Evolutionary conservation across 306 rosid species (phyloP).

Genomic region (Pterocarpus macrocarpus): DNA sequence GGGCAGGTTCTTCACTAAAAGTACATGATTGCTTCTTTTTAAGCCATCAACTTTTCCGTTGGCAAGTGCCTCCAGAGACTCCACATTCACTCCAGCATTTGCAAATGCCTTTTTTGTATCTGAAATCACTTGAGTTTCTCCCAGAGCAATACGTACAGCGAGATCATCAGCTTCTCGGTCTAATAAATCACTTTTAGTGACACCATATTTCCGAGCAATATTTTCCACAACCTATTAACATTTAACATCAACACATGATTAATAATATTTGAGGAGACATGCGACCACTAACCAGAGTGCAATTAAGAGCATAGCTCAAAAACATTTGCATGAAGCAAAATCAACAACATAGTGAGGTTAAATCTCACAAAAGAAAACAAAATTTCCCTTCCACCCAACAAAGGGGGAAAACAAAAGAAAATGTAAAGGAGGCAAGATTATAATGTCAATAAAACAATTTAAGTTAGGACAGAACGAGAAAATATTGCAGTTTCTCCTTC

Average conservation of each 20-base stretch:
- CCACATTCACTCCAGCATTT: slow-evolving; percentile 89
- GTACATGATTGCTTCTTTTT: slow-evolving; percentile 91
- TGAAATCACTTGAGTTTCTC: slow-evolving; percentile 90
- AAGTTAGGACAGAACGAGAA: slow-evolving; percentile 2
- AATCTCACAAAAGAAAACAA: slow-evolving; percentile 22
- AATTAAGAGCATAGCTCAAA: slow-evolving; percentile 14
- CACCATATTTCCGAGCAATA: slow-evolving; percentile 81
- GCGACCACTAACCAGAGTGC: slow-evolving; percentile 33
- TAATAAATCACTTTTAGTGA: slow-evolving; percentile 82
- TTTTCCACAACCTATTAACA: slow-evolving; percentile 78
- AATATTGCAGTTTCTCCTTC: slow-evolving; percentile 8
- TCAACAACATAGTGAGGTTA: not conserved
- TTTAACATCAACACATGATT: slow-evolving; percentile 34
- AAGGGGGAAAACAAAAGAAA: not conserved
- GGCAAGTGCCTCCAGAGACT: slow-evolving; percentile 75
- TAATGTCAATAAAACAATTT: not conserved
- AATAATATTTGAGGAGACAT: slow-evolving; percentile 17
- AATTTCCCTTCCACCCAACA: not conserved
- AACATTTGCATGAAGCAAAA: slow-evolving; percentile 39
- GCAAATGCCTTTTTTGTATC: slow-evolving; percentile 81
- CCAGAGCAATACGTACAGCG: slow-evolving; percentile 87
- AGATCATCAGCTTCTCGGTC: slow-evolving; percentile 88
- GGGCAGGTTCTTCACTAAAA: slow-evolving; percentile 92
- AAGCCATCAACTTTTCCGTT: slow-evolving; percentile 66
- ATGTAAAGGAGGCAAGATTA: slow-evolving; percentile 10